These are phyloP conservation scores for Fusarium annulatum DNA, from an alignment of 2,329 filamentous ascomycete species.

Conservation along the genomic window DNA sequence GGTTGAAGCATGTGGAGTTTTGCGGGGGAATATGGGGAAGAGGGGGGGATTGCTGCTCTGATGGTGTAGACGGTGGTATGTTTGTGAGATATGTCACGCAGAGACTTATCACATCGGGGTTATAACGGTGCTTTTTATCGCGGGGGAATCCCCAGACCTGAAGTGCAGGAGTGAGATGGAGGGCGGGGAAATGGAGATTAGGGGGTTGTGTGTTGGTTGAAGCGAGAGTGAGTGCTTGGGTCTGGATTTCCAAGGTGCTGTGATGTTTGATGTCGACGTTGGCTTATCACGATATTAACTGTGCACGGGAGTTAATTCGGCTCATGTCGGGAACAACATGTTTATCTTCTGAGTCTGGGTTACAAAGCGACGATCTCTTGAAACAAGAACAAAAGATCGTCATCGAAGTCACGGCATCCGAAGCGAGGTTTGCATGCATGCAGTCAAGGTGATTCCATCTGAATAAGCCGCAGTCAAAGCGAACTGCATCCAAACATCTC, in stretches of 20 bases:
- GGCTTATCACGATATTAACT: background rate
- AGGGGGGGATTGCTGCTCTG: background rate
- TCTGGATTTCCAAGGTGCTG: background rate
- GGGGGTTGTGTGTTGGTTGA: background rate
- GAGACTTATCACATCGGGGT: background rate
- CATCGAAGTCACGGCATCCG: background rate
- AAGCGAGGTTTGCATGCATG: constrained; percentile 7
- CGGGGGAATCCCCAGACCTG: constrained; percentile 9
- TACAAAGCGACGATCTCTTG: background rate
- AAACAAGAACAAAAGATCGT: constrained; percentile 2
- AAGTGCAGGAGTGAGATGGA: constrained; percentile 3
- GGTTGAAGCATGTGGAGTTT: constrained; percentile 19
- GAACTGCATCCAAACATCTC: background rate
- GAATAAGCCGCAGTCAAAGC: constrained; percentile 16
- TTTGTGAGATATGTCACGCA: constrained; percentile 24
- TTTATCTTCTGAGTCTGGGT: background rate
- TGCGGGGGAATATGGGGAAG: constrained; percentile 34
- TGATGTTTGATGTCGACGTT: constrained; percentile 2
- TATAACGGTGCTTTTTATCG: background rate
- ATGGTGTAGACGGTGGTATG: constrained; percentile 13
- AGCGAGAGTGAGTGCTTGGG: background rate
- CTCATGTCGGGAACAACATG: constrained; percentile 10
- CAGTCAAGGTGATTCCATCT: background rate
- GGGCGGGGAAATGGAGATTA: constrained; percentile 5
- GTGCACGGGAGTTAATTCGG: constrained; percentile 4